phyloP scores from a whole-genome alignment of 805 yeast species.

The Suhomyces faveliae region DNA sequence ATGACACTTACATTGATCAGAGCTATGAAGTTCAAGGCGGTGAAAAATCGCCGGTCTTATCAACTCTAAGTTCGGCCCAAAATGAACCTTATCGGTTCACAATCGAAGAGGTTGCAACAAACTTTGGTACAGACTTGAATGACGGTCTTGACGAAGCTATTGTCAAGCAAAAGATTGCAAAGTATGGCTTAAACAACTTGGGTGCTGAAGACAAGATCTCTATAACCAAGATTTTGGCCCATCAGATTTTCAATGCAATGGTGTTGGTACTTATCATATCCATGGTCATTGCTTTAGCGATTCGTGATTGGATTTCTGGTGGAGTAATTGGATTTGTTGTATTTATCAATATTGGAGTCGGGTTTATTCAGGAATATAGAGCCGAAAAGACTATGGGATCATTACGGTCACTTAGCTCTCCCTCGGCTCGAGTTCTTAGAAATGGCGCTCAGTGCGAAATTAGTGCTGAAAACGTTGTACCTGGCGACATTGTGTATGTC shows the following conservation, averaged over 20 bases:
- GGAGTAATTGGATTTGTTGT: conserved; percentile 49
- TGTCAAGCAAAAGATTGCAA: not conserved
- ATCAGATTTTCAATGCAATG: conserved; percentile 41
- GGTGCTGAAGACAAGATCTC: conserved; percentile 33
- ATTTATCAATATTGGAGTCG: conserved; percentile 46
- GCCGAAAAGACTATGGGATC: conserved; percentile 55
- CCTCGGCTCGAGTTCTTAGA: conserved; percentile 47
- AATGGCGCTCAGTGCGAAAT: conserved; percentile 35
- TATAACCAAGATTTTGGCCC: conserved; percentile 29
- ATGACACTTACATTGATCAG: conserved; percentile 14
- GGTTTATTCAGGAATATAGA: conserved; percentile 49
- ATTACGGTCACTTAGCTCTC: conserved; percentile 44
- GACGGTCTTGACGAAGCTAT: conserved; percentile 14
- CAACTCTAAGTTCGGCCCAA: not conserved
- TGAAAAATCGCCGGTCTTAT: conserved; percentile 12
- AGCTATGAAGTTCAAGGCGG: conserved; percentile 17
- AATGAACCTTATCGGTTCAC: conserved; percentile 17
- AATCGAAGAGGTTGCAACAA: conserved; percentile 16
- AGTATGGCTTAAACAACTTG: conserved; percentile 21
- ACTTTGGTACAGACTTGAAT: conserved; percentile 13
- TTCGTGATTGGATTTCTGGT: conserved; percentile 41
- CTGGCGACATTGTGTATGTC: conserved; percentile 43
- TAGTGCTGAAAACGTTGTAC: conserved; percentile 44
- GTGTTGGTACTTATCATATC: conserved; percentile 37
- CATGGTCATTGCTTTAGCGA: conserved; percentile 38